Base-by-base conservation (phyloP, 768 basidiomycete species). In the Mycena metata region DNA sequence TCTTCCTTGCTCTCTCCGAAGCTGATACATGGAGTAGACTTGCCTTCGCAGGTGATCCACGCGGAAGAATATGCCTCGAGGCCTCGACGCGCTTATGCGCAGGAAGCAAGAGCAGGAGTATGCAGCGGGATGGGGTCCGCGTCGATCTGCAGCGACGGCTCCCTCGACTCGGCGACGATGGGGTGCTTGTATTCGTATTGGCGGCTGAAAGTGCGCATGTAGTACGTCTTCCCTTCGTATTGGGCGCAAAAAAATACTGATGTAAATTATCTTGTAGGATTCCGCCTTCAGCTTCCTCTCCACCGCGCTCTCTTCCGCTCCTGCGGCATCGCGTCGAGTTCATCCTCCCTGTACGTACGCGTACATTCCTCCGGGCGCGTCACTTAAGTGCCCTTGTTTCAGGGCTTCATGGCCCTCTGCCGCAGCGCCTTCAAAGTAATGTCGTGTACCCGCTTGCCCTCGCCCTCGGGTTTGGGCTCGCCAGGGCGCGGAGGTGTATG, bases 291-390 rank as follows among this genome's bases (percentile, higher is more conserved):
- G n/a, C n/a, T n/a, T n/a, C n/a, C 24, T 1, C 50, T 86, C 95
- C 56, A 90, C 95, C 5, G 91, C 90, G 3, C 80, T 95, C 78
- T 83, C 35, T 89, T 96, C 69, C 96, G 94, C 78, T 96, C 93
- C 75, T 89, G 94, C 0, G 92, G 94, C 0, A 82, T 95, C 62
- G 91, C 91, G 0, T 91, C 92, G 7, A 88, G 87, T 39, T 89
- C 92, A 95, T 96, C 70, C 83, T 95, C 4, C n/a, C 93, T 93
- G n/a, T n/a, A n/a, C n/a, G n/a, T n/a, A n/a, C 6, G 91, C 74
- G 87, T 41, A 11, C 30, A 11, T 55, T 23, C 61, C 10, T 23
- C 30, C 49, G n/a, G n/a, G n/a, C n/a, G n/a, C n/a, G n/a, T 49
- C 6, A 52, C 61, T 5, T n/a, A n/a, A n/a, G n/a, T 21, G 1